Percentiles rank a stretch among this genome's conserved stretches.
phyloP scores from a whole-genome alignment of 371 early-diverging fungal genomes.

The Phascolomyces articulosus region DNA sequence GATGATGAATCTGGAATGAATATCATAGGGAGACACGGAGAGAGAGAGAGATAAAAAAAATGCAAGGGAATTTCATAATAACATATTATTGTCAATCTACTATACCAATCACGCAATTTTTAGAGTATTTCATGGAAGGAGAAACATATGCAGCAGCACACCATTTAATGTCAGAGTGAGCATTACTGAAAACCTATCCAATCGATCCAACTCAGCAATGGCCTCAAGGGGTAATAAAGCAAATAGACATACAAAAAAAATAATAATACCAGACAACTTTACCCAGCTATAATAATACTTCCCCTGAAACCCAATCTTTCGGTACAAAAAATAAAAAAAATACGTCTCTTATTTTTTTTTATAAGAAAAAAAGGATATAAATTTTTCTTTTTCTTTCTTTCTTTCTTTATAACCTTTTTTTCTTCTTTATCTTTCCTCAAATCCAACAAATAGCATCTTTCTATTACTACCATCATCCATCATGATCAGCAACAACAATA shows the following conservation, averaged over 20 bases:
- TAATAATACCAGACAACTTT: not conserved
- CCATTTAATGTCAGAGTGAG: slow-evolving; percentile 3
- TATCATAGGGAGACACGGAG: not conserved
- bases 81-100: not conserved
- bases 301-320: slow-evolving; percentile 5
- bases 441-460: too few relatives aligned
- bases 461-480: not conserved
- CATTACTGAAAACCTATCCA: slow-evolving; percentile 2
- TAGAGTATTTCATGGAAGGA: not conserved
- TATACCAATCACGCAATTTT: not conserved
- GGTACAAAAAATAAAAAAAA: not conserved
- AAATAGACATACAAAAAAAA: too few relatives aligned
- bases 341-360: too few relatives aligned
- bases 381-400: too few relatives aligned
- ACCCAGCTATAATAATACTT: too few relatives aligned
- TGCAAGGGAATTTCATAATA: not conserved
- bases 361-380: too few relatives aligned
- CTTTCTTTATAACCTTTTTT: too few relatives aligned
- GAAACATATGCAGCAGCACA: slow-evolving; percentile 2
- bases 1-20: too few relatives aligned
- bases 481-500: too few relatives aligned
- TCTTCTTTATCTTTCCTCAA: not conserved
- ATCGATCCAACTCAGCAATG: slow-evolving; percentile 9
- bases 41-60: not conserved
- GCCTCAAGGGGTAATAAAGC: not conserved